Evolutionary conservation across 768 basidiomycete genomes (phyloP), one percentile per base, ranked within the genome.

Genomic region (Phaffia tasmanica): DNA sequence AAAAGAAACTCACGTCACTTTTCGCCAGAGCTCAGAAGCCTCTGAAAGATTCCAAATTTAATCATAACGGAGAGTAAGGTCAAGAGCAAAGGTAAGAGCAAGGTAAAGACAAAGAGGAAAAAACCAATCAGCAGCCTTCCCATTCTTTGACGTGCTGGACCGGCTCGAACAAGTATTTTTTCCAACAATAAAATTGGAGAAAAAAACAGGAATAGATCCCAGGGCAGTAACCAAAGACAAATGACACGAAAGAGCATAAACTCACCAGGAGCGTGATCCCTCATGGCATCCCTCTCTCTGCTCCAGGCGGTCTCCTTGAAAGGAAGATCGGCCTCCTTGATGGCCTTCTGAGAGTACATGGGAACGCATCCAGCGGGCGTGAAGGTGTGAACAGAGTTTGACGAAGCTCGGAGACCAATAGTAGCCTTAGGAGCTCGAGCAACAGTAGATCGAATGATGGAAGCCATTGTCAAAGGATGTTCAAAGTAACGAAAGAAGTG

Each of bases 1-100:
- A 42, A 32, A 23, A 25, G 29, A 27, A 29, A 67, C 67, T 49
- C 29, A 69, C 67, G 67, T 59, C 57, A 69, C 58, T 50, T 64
- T 63, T 54, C 67, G 57, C 67, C 67, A 69, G 67, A 69, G 67
- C 18, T 59, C 67, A 32, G 67, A 49, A n/a, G 67, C 67, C 50
- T 63, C 67, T 69, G 62, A 2, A 21, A n/a, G 16, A 14, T 21
- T 35, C 14, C 25, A 29, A 35, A n/a, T 30, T 32, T 15, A 50
- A 35, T 19, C 32, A 29, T 11, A 29, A 27, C 23, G 30, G 21
- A 30, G 8, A 47, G 14, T 50, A 11, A 9, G 25, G 21, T 29
- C 15, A 18, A 30, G 15, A 0, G 25, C 4, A 35, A 53, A 35
- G 21, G 9, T 15, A 23, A 23, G 4, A 7, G 51, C 3, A 30